Base-by-base conservation (phyloP, 805 yeast genomes). In the Kazachstania martiniae region DNA sequence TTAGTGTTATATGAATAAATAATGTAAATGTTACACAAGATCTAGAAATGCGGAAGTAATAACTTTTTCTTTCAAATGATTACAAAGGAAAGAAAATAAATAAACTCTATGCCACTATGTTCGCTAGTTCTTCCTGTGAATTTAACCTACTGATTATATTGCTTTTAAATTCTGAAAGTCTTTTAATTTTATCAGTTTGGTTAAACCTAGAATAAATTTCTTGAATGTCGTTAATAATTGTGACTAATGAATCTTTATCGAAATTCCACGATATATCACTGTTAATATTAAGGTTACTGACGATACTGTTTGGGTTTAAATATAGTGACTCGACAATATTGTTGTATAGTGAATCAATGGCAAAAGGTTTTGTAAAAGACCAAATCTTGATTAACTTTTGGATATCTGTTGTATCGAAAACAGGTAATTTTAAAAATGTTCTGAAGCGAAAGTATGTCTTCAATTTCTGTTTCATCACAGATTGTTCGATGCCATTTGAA, bases 281-380 rank as follows among this genome's bases (percentile, higher is more conserved):
- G 10, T 26, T 24, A n/a, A 37, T 14, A 4, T 24, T 4, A 12
- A 37, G 17, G 5, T 24, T 21, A 13, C 29, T 31, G 6, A 29
- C n/a, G 4, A 12, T 13, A n/a, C 13, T 19, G 12, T 25, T 19
- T 12, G 52, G 41, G 18, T 49, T 43, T 35, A 54, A 35, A 27
- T 49, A 43, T 3, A 50, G 33, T 5, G 57, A 47, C 31, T 56
- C 61, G 4, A 51, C 46, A 23, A 53, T 38, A 28, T 56, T 56
- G 32, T 56, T 53, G 41, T 52, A 51, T 8, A 53, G 38, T 3
- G 44, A 28, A 25, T 44, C 49, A 10, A 52, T 28, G 9, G 41
- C 37, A 10, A 29, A 18, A 3, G 49, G 48, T n/a, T 44, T 34
- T 8, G 39, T 37, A 13, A 14, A 31, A 4, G 41, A 21, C 54